A percentile compares a stretch with the other conserved stretches of the same genome.
Evolutionary conservation across 2,329 filamentous ascomycete genomes (phyloP).

Genomic region (Tolypocladium amazonense): DNA sequence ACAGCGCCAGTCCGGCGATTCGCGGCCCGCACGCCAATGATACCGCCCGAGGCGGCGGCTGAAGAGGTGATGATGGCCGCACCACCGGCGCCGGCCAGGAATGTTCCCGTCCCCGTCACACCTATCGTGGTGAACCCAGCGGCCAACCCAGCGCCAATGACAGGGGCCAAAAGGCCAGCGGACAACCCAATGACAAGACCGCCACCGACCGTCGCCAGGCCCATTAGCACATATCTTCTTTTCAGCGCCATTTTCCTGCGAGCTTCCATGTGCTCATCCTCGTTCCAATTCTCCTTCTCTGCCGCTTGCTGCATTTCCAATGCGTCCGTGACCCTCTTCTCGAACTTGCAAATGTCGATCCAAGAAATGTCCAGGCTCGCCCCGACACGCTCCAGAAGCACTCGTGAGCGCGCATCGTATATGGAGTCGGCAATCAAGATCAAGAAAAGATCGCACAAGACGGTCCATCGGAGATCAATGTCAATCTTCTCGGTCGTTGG

Average conservation of each 20-base stretch:
- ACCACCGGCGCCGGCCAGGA: constrained; percentile 83
- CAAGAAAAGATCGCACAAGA: constrained; percentile 90
- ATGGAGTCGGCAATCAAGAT: constrained; percentile 92
- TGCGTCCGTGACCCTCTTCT: constrained; percentile 93
- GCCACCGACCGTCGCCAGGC: constrained; percentile 88
- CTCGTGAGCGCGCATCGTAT: constrained; percentile 82
- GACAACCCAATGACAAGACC: constrained; percentile 92
- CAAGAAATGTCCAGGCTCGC: constrained; percentile 71
- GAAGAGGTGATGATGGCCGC: constrained; percentile 89
- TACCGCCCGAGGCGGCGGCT: constrained; percentile 74
- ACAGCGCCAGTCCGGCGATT: constrained; percentile 81
- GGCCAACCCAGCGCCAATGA: constrained; percentile 88
- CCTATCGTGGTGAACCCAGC: constrained; percentile 94
- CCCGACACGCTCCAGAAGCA: constrained; percentile 74
- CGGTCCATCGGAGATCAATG: constrained; percentile 93
- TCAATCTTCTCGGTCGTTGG: constrained; percentile 76
- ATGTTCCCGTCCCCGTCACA: constrained; percentile 76
- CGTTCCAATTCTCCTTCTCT: constrained; percentile 95
- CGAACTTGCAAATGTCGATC: constrained; percentile 92
- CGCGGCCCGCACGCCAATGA: constrained; percentile 80
- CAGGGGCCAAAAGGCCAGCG: constrained; percentile 79
- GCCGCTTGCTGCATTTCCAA: constrained; percentile 95
- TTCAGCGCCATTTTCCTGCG: constrained; percentile 74
- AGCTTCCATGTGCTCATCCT: constrained; percentile 84
- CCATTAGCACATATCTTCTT: constrained; percentile 87